Percentiles rank a stretch among this genome's conserved stretches.
Evolutionary conservation across 2,329 filamentous ascomycete species (phyloP).

Genomic region (Alternaria atra): DNA sequence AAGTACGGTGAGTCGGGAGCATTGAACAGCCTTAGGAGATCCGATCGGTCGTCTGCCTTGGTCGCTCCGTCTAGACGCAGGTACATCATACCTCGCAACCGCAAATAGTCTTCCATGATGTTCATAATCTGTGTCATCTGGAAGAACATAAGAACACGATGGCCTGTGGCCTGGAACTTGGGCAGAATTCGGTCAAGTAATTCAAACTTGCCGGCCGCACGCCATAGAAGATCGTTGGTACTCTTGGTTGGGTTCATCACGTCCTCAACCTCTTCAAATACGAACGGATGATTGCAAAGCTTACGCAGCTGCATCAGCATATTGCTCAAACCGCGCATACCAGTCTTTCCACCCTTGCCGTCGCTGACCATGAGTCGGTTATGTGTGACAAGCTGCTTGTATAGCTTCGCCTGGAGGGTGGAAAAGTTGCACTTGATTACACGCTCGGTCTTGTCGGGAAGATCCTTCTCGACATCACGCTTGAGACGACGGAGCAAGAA

Average conservation of each 20-base stretch:
- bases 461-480: slow-evolving; percentile 98
- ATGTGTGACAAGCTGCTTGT: slow-evolving; percentile 97
- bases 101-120: slow-evolving; percentile 98
- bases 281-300: slow-evolving; percentile 98
- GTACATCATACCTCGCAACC: slow-evolving; percentile 83
- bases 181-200: slow-evolving; percentile 89
- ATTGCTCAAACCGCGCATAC: slow-evolving; percentile 93
- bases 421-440: slow-evolving; percentile 99
- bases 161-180: slow-evolving; percentile 89
- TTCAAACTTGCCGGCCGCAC: slow-evolving; percentile 96
- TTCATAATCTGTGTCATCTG: slow-evolving; percentile 99
- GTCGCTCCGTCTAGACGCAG: slow-evolving; percentile 95
- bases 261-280: slow-evolving; percentile 97
- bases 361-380: slow-evolving; percentile 95
- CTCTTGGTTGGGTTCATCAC: slow-evolving; percentile 91
- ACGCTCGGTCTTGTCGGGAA: slow-evolving; percentile 98
- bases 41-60: slow-evolving; percentile 95
- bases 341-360: slow-evolving; percentile 93
- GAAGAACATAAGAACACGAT: slow-evolving; percentile 99
- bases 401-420: slow-evolving; percentile 87
- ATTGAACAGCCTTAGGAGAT: slow-evolving; percentile 89
- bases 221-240: slow-evolving; percentile 94
- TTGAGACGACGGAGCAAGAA: slow-evolving; percentile 98
- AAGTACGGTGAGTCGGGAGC: slow-evolving; percentile 90
- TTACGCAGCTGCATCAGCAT: slow-evolving; percentile 99